Conservation (phyloP, 1,139 yeast species). For the Blastobotrys malaysiensis region DNA sequence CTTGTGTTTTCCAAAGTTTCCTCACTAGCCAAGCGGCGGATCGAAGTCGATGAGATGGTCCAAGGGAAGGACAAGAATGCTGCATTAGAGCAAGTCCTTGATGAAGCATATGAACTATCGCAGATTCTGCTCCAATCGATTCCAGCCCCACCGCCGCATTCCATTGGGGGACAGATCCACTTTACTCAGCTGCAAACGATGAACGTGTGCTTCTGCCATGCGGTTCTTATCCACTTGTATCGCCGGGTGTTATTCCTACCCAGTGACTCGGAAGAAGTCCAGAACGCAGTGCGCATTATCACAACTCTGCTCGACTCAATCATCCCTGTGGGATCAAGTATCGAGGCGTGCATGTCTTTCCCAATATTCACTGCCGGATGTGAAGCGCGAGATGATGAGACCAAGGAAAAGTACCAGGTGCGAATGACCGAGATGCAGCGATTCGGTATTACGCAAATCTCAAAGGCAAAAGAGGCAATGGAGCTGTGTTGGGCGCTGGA, state of each 20-base stretch:
- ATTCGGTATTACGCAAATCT: slow-evolving; percentile 45
- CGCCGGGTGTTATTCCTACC: slow-evolving; percentile 46
- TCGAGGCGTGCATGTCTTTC: slow-evolving; percentile 50
- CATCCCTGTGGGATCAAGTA: slow-evolving; percentile 43
- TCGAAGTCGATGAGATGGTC: not conserved
- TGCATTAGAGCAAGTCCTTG: not conserved
- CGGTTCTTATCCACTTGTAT: slow-evolving; percentile 47
- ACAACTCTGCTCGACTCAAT: slow-evolving; percentile 35
- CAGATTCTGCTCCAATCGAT: not conserved
- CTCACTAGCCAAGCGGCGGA: slow-evolving; percentile 36
- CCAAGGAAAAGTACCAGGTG: slow-evolving; percentile 35
- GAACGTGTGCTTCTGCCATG: slow-evolving; percentile 46
- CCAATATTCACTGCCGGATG: slow-evolving; percentile 53
- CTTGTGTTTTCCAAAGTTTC: slow-evolving; percentile 48
- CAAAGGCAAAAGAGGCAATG: slow-evolving; percentile 42
- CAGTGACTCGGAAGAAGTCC: slow-evolving; percentile 41
- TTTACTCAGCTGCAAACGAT: slow-evolving; percentile 39
- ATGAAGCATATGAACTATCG: slow-evolving; percentile 15
- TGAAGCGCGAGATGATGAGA: slow-evolving; percentile 40
- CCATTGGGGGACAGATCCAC: not conserved
- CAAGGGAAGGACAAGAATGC: not conserved
- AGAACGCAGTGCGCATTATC: slow-evolving; percentile 40
- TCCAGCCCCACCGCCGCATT: not conserved
- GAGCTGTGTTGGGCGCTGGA: slow-evolving; percentile 43
- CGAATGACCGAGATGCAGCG: slow-evolving; percentile 40